Evolutionary conservation across 2,329 filamentous ascomycete genomes (phyloP).

Genomic region (Colletotrichum sp.): DNA sequence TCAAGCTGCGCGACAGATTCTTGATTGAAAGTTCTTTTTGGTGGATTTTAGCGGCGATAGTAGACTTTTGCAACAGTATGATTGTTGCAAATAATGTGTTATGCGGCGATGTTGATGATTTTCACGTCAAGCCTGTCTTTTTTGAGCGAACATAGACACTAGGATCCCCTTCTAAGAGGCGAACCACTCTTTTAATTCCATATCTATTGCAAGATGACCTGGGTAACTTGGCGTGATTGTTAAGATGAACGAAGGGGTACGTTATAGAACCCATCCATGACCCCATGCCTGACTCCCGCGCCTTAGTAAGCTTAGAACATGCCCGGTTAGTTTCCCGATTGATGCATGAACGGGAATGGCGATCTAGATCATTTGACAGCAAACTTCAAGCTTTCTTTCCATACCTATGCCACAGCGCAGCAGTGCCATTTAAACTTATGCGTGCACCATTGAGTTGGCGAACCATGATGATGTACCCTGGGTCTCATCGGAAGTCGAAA

Average conservation of each 20-base stretch:
- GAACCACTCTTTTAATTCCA: neutral
- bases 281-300: neutral
- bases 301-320: neutral
- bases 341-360: neutral
- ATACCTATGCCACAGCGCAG: neutral
- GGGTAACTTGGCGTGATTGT: neutral
- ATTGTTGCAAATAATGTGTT: neutral
- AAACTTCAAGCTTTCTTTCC: too few relatives aligned
- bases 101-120: neutral
- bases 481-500: neutral
- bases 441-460: neutral
- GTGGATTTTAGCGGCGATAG: neutral
- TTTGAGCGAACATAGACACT: neutral
- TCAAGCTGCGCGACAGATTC: neutral
- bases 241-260: neutral
- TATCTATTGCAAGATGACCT: neutral
- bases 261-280: neutral
- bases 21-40: neutral
- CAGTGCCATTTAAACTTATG: neutral
- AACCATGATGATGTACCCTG: rapidly evolving
- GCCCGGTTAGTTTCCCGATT: rapidly evolving
- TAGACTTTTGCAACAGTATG: neutral
- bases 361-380: too few relatives aligned
- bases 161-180: neutral
- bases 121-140: neutral